A percentile compares a stretch with the other conserved stretches of the same genome.
These are phyloP conservation scores for Golovinomyces cichoracearum DNA, from an alignment of 2,329 filamentous ascomycete species.

Conservation along the genomic window DNA sequence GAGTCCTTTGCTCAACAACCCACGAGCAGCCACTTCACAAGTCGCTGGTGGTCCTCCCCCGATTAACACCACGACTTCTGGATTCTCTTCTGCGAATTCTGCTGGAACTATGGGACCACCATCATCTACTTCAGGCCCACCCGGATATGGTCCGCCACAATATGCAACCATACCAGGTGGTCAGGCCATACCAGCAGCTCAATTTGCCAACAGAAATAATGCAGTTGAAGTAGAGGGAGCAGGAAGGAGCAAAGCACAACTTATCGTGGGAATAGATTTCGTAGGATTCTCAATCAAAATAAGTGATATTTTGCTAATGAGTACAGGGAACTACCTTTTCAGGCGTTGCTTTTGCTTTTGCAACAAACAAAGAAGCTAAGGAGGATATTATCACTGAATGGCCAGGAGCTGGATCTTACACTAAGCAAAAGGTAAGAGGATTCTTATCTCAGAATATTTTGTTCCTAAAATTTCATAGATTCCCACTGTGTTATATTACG, in stretches of 20 bases:
- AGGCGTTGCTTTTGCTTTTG: constrained; percentile 77
- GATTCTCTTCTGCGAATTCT: constrained; percentile 27
- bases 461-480: constrained; percentile 32
- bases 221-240: constrained; percentile 61
- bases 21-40: constrained; percentile 15
- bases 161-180: constrained; percentile 9
- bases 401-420: constrained; percentile 91
- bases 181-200: constrained; percentile 9
- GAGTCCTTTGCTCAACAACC: constrained; percentile 13
- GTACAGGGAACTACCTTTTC: constrained; percentile 82
- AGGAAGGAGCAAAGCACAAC: constrained; percentile 74
- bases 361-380: constrained; percentile 88
- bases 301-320: constrained; percentile 1
- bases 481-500: constrained; percentile 96
- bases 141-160: constrained; percentile 13
- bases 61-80: constrained; percentile 36
- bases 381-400: constrained; percentile 98
- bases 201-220: constrained; percentile 17
- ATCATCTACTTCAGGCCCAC: constrained; percentile 12
- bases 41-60: constrained; percentile 33
- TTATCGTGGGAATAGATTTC: constrained; percentile 98
- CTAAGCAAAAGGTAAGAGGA: constrained; percentile 68
- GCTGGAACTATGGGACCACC: constrained; percentile 16
- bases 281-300: constrained; percentile 27
- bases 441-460: neutral